These are phyloP conservation scores for Acer saccharum DNA, from an alignment of 345 rosid genomes.

Conservation along the genomic window DNA sequence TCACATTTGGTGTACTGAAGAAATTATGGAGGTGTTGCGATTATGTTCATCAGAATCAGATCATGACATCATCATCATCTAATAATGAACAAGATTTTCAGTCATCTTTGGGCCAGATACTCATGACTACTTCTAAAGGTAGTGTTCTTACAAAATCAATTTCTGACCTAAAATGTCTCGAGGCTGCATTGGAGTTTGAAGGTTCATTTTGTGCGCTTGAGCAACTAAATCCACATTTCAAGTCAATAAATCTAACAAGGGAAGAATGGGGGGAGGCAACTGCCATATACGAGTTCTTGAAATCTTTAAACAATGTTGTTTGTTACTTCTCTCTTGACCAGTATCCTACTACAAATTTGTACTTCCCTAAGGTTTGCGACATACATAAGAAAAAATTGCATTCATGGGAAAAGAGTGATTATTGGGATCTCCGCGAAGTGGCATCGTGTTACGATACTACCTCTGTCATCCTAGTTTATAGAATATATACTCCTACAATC, in stretches of 20 bases:
- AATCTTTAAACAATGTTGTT: too few relatives aligned
- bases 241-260: neutral
- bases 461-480: too few relatives aligned
- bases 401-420: too few relatives aligned
- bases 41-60: neutral
- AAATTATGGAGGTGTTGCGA: neutral
- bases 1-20: neutral
- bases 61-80: neutral
- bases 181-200: neutral
- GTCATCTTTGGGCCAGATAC: neutral
- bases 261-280: neutral
- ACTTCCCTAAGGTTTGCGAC: too few relatives aligned
- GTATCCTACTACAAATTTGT: too few relatives aligned
- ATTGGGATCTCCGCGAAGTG: neutral
- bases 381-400: too few relatives aligned
- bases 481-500: too few relatives aligned
- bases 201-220: neutral
- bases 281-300: neutral
- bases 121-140: neutral
- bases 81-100: neutral
- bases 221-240: neutral
- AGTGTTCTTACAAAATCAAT: neutral
- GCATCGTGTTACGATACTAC: neutral
- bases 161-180: neutral
- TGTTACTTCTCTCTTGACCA: neutral